phyloP scores from a whole-genome alignment of 2,329 filamentous ascomycete species.

The Cercospora zeina region DNA sequence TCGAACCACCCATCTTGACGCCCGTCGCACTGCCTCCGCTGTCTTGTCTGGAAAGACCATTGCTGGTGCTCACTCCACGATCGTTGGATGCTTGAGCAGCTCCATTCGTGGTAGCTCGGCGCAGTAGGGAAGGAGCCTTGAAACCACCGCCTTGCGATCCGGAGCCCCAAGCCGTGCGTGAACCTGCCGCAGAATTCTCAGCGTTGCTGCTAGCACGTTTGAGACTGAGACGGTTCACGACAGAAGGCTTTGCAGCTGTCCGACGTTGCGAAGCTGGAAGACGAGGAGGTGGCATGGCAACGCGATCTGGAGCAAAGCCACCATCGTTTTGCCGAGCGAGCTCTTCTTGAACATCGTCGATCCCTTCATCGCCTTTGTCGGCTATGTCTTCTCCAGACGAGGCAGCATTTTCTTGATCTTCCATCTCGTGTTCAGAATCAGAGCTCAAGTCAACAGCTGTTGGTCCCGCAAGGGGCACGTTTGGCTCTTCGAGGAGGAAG shows the following conservation, averaged over 20 bases:
- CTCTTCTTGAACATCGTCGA: constrained; percentile 45
- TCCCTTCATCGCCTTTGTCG: constrained; percentile 50
- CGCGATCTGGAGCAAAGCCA: constrained; percentile 36
- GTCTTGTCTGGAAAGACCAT: constrained; percentile 33
- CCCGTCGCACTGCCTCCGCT: constrained; percentile 30
- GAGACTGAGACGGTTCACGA: constrained; percentile 73
- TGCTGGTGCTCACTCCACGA: constrained; percentile 43
- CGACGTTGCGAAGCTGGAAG: constrained; percentile 41
- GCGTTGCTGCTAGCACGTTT: constrained; percentile 47
- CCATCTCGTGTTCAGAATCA: constrained; percentile 49
- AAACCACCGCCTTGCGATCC: constrained; percentile 51
- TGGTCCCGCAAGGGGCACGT: constrained; percentile 32
- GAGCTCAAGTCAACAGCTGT: constrained; percentile 57
- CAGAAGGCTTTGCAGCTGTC: constrained; percentile 43
- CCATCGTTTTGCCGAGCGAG: constrained; percentile 37
- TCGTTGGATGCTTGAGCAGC: constrained; percentile 36
- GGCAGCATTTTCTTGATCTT: constrained; percentile 39
- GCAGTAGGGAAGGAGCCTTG: constrained; percentile 69
- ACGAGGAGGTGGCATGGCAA: constrained; percentile 44
- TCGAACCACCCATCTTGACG: constrained; percentile 54
- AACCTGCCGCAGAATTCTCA: constrained; percentile 21
- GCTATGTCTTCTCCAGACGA: constrained; percentile 44
- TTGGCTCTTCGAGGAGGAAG: constrained; percentile 70
- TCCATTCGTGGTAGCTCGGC: constrained; percentile 65
- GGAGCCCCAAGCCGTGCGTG: constrained; percentile 43